Evolutionary conservation across 306 rosid species (phyloP).

Genomic region (Glycine latifolia): DNA sequence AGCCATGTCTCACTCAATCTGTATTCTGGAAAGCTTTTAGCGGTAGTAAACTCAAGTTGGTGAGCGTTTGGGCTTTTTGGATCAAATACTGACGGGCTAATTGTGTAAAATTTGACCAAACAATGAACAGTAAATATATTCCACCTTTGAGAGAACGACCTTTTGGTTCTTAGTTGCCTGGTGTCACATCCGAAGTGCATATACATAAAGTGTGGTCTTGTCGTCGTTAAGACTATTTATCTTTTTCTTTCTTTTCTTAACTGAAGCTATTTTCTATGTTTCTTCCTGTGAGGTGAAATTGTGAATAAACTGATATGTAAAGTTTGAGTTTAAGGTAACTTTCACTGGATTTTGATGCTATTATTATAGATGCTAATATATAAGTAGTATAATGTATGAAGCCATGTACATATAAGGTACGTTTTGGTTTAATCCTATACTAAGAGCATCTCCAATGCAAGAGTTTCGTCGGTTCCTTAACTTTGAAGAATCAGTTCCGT

Average conservation of each 20-base stretch:
- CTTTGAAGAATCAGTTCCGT: no score
- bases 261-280: neutral
- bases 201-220: neutral
- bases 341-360: no score
- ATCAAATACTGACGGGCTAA: constrained; percentile 34
- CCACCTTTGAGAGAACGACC: constrained; percentile 1
- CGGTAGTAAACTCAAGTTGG: neutral
- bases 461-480: no score
- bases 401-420: no score
- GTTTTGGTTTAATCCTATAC: neutral
- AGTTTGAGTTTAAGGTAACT: no score
- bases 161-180: constrained; percentile 35
- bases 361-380: no score
- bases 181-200: constrained; percentile 17
- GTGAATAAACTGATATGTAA: no score
- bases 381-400: no score
- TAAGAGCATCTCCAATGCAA: no score
- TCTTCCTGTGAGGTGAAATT: neutral
- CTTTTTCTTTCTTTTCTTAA: neutral
- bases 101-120: constrained; percentile 40
- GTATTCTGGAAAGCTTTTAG: constrained; percentile 28
- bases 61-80: constrained; percentile 39
- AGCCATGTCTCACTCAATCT: constrained; percentile 7
- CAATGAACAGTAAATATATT: constrained; percentile 29
- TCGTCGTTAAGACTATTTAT: neutral